Percentiles rank a stretch among this genome's conserved stretches.
These are phyloP conservation scores for Ogataea salicorniae DNA, from an alignment of 805 yeast species.

Conservation along the genomic window DNA sequence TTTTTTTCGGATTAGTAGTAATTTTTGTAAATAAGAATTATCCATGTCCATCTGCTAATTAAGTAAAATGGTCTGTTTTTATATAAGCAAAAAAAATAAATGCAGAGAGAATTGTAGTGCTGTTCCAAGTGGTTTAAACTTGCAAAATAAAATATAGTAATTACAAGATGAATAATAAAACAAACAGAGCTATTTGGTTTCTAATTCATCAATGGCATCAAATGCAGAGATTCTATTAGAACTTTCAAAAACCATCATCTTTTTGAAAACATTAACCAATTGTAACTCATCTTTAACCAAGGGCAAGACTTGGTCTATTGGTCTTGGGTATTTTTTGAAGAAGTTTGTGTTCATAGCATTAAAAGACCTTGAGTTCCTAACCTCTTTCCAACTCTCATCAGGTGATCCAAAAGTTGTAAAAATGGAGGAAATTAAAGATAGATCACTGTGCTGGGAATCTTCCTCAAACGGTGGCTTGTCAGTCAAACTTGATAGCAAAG, in stretches of 20 bases:
- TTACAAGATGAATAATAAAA: too few relatives aligned
- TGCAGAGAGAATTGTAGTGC: too few relatives aligned
- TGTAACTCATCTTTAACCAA: slow-evolving; percentile 17
- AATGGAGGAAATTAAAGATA: slow-evolving; percentile 50
- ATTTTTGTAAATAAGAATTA: too few relatives aligned
- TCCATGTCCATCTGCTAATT: too few relatives aligned
- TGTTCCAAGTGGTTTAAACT: too few relatives aligned
- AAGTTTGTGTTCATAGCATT: slow-evolving; percentile 28
- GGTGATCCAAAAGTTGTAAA: slow-evolving; percentile 64
- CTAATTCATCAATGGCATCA: slow-evolving; percentile 14
- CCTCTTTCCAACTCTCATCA: slow-evolving; percentile 39
- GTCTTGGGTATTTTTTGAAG: slow-evolving; percentile 16
- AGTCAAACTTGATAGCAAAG: slow-evolving; percentile 42
- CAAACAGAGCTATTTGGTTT: background rate
- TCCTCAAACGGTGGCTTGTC: slow-evolving; percentile 34
- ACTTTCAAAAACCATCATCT: slow-evolving; percentile 41
- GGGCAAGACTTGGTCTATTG: slow-evolving; percentile 31
- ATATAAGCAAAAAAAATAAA: too few relatives aligned
- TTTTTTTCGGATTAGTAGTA: too few relatives aligned
- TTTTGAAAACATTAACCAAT: slow-evolving; percentile 29
- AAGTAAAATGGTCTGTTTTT: too few relatives aligned
- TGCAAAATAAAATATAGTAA: too few relatives aligned
- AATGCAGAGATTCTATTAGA: slow-evolving; percentile 28
- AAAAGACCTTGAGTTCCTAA: slow-evolving; percentile 34
- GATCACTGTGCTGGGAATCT: slow-evolving; percentile 46